Evolutionary conservation across 2,329 filamentous ascomycete species (phyloP).

Genomic region (Colletotrichum endophyticum): DNA sequence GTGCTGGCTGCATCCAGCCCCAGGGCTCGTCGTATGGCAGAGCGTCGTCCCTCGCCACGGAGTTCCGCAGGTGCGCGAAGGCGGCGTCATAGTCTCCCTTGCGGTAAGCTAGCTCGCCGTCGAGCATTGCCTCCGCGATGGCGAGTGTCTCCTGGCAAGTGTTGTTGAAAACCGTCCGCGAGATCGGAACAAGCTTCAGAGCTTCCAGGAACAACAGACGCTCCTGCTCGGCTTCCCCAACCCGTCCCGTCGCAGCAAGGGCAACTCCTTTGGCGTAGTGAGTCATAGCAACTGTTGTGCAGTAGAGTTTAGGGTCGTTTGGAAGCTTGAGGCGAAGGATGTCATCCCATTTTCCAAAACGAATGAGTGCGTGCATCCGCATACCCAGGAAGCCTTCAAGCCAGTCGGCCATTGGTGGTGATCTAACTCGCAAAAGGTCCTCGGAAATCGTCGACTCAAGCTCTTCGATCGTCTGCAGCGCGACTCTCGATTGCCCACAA

Average conservation of each 20-base stretch:
- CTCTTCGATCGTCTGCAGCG: constrained; percentile 62
- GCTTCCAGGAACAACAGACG: constrained; percentile 57
- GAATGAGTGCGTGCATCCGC: constrained; percentile 71
- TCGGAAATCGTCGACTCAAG: constrained; percentile 70
- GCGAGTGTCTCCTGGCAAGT: constrained; percentile 66
- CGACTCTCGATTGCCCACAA: constrained; percentile 66
- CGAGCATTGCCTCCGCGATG: constrained; percentile 71
- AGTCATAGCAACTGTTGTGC: constrained; percentile 70
- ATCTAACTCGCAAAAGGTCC: constrained; percentile 65
- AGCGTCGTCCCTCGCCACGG: constrained; percentile 64
- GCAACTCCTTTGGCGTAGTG: constrained; percentile 75
- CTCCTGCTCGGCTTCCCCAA: constrained; percentile 60
- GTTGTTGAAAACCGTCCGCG: constrained; percentile 73
- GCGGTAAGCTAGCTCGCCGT: constrained; percentile 77
- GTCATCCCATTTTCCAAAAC: constrained; percentile 76
- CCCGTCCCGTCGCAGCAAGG: constrained; percentile 59
- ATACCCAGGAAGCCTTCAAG: constrained; percentile 74
- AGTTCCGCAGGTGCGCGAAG: constrained; percentile 61
- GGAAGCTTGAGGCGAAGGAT: constrained; percentile 63
- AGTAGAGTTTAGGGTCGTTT: constrained; percentile 65
- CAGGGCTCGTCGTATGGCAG: constrained; percentile 77
- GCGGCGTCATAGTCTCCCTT: constrained; percentile 61
- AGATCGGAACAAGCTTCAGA: constrained; percentile 54
- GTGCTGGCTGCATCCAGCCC: constrained; percentile 79
- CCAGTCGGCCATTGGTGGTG: constrained; percentile 81